Conservation (phyloP, 139 green algal species). For the Chlamydomonas urium region DNA sequence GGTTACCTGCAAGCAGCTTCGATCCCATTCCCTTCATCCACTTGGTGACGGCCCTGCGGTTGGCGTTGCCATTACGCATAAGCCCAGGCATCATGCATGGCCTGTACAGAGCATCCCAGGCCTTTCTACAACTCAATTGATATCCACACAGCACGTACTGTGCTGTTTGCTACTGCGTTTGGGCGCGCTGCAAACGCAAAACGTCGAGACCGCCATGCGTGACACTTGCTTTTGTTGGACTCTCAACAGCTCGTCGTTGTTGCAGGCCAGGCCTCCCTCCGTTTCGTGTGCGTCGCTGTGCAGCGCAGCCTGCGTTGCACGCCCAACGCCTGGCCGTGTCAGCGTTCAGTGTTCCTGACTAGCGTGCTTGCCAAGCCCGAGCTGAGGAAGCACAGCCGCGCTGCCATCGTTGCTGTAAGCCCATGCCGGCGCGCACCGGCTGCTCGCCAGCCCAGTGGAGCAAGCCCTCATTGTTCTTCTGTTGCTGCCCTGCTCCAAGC, state of each 20-base stretch:
- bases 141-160: background rate
- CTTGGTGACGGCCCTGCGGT: slow-evolving; percentile 56
- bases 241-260: slow-evolving; percentile 20
- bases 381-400: no score
- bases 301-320: background rate
- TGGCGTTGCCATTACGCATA: background rate
- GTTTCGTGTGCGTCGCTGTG: slow-evolving; percentile 22
- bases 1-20: slow-evolving; percentile 62
- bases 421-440: no score
- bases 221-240: slow-evolving; percentile 21
- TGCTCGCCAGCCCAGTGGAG: no score
- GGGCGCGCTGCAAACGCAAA: no score
- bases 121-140: background rate
- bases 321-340: no score
- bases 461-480: no score
- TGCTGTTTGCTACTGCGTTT: background rate
- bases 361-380: no score
- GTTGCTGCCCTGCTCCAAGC: no score
- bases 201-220: no score
- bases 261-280: slow-evolving; percentile 20
- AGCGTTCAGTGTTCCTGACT: no score
- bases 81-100: no score
- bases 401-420: no score
- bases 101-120: background rate
- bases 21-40: slow-evolving; percentile 69